Conservation (phyloP, 257 asterid species). For the Gentiana dahurica region DNA sequence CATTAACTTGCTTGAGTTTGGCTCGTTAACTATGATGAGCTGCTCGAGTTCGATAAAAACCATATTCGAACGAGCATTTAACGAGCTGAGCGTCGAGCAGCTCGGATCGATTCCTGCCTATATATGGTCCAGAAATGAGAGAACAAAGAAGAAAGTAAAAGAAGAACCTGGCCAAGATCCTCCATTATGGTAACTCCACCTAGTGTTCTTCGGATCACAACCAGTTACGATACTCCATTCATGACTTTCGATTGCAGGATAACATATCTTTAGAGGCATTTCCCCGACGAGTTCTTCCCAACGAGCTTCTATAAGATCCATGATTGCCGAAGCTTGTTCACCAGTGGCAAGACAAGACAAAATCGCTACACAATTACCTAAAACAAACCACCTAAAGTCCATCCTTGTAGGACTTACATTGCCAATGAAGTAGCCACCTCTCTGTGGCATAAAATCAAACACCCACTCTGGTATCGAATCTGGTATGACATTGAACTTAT, state of each 20-base stretch:
- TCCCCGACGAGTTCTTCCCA: constrained; percentile 81
- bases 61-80: no score
- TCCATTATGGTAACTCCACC: constrained; percentile 86
- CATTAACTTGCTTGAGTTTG: no score
- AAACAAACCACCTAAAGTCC: constrained; percentile 75
- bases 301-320: constrained; percentile 71
- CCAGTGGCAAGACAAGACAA: constrained; percentile 59
- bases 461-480: constrained; percentile 78
- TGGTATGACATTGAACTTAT: constrained; percentile 66
- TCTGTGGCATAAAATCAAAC: constrained; percentile 62
- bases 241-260: constrained; percentile 61
- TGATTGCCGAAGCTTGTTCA: constrained; percentile 64
- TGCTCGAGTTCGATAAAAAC: no score
- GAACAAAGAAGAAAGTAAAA: constrained; percentile 6
- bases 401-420: constrained; percentile 75
- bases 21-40: no score
- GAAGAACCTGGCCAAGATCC: constrained; percentile 86
- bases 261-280: constrained; percentile 59
- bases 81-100: no score
- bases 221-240: constrained; percentile 66
- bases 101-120: no score
- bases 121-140: neutral
- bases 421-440: constrained; percentile 67
- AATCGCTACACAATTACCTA: constrained; percentile 65
- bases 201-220: constrained; percentile 68